These are phyloP conservation scores for Pichia cephalocereana DNA, from an alignment of 805 yeast genomes.

Conservation along the genomic window DNA sequence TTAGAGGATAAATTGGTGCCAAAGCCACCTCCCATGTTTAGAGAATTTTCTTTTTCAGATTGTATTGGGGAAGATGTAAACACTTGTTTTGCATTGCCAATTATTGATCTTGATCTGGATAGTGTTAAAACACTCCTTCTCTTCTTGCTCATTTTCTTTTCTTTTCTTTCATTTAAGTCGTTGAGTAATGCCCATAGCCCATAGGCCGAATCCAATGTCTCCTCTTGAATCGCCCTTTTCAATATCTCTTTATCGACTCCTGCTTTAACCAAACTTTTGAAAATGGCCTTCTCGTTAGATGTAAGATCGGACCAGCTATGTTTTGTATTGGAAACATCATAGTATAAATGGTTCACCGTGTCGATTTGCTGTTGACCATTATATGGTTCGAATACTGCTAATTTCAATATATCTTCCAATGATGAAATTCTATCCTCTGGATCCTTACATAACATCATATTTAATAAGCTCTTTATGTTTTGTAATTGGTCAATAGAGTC, in stretches of 20 bases:
- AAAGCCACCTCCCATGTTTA: too few species aligned
- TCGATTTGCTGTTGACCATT: conserved; percentile 34
- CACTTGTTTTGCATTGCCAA: conserved; percentile 15
- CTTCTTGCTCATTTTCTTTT: conserved; percentile 22
- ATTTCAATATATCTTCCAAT: conserved; percentile 38
- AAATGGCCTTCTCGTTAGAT: conserved; percentile 49
- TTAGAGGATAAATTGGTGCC: background rate
- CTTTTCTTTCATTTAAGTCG: conserved; percentile 43
- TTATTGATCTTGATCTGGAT: conserved; percentile 16
- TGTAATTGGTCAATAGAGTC: conserved; percentile 25
- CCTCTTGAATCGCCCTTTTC: conserved; percentile 45
- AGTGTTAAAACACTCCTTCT: conserved; percentile 22
- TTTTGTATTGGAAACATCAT: conserved; percentile 22
- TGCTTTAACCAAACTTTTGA: conserved; percentile 48
- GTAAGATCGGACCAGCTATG: conserved; percentile 21
- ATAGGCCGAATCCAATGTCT: conserved; percentile 60
- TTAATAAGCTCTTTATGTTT: conserved; percentile 41
- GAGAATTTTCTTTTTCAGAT: background rate
- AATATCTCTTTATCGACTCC: conserved; percentile 59
- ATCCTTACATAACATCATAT: conserved; percentile 51
- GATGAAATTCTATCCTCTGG: conserved; percentile 54
- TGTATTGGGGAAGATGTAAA: conserved; percentile 11
- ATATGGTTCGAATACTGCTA: conserved; percentile 40
- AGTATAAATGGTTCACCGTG: conserved; percentile 28
- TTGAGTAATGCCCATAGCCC: conserved; percentile 67